A percentile compares a stretch with the other conserved stretches of the same genome.
These are phyloP conservation scores for Epicoccum sorghinum DNA, from an alignment of 2,329 filamentous ascomycete genomes.

Conservation along the genomic window DNA sequence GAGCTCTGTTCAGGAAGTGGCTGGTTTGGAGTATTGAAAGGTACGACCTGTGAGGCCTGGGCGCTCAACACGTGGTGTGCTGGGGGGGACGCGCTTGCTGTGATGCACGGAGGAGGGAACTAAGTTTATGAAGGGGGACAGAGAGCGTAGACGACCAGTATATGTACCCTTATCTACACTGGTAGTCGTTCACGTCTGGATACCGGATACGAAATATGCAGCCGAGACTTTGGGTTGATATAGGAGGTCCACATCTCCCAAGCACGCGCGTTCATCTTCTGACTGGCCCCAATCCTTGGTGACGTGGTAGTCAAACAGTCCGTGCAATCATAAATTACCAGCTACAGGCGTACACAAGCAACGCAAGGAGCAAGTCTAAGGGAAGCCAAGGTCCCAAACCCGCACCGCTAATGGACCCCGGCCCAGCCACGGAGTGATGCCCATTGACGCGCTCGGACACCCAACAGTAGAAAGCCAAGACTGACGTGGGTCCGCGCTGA, in stretches of 20 bases:
- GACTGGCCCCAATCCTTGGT: slow-evolving; percentile 34
- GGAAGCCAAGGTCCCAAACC: slow-evolving; percentile 36
- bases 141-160: slow-evolving; percentile 14
- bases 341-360: slow-evolving; percentile 41
- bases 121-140: slow-evolving; percentile 7
- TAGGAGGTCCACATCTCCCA: slow-evolving; percentile 31
- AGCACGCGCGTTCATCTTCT: slow-evolving; percentile 38
- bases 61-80: slow-evolving; percentile 29
- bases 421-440: slow-evolving; percentile 35
- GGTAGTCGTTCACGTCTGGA: slow-evolving; percentile 18
- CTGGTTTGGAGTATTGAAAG: slow-evolving; percentile 13
- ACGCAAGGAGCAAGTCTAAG: slow-evolving; percentile 45
- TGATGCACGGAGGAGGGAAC: slow-evolving; percentile 19
- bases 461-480: slow-evolving; percentile 26
- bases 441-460: slow-evolving; percentile 29
- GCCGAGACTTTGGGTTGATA: slow-evolving; percentile 25
- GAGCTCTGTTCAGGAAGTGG: slow-evolving; percentile 10
- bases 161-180: slow-evolving; percentile 30
- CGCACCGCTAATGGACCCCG: slow-evolving; percentile 34
- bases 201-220: slow-evolving; percentile 26
- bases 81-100: slow-evolving; percentile 25
- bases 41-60: slow-evolving; percentile 11
- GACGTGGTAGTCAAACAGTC: slow-evolving; percentile 45
- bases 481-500: slow-evolving; percentile 16
- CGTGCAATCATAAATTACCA: slow-evolving; percentile 38